These are phyloP conservation scores for Ramaria sp. DNA, from an alignment of 768 basidiomycete genomes.

Conservation along the genomic window DNA sequence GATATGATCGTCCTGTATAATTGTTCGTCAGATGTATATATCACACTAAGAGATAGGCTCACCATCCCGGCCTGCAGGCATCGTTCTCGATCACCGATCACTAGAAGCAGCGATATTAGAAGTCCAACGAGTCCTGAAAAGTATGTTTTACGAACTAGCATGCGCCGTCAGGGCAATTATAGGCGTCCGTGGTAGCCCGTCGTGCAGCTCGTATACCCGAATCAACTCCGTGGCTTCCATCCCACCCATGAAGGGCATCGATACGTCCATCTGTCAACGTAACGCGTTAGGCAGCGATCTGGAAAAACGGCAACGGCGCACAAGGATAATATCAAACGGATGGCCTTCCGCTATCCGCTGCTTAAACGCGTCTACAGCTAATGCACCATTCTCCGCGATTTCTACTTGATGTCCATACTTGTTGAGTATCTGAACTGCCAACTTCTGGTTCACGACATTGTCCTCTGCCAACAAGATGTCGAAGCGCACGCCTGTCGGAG, in stretches of 20 bases:
- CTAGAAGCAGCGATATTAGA: slow-evolving; percentile 26
- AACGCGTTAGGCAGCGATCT: slow-evolving; percentile 1
- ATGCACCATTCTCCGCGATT: slow-evolving; percentile 93
- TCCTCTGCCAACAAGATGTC: slow-evolving; percentile 96
- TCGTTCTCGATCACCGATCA: slow-evolving; percentile 81
- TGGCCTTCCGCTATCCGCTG: slow-evolving; percentile 54
- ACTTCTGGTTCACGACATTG: slow-evolving; percentile 90
- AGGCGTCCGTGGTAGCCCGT: slow-evolving; percentile 62
- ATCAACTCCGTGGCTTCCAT: slow-evolving; percentile 96
- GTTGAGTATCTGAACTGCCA: slow-evolving; percentile 94
- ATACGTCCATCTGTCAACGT: slow-evolving; percentile 79
- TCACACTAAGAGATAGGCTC: neutral
- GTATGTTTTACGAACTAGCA: slow-evolving; percentile 56
- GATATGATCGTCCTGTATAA: slow-evolving; percentile 54
- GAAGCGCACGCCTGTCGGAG: slow-evolving; percentile 77
- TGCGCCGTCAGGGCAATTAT: slow-evolving; percentile 97
- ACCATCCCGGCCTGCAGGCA: slow-evolving; percentile 67
- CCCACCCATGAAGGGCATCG: slow-evolving; percentile 98
- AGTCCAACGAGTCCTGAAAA: neutral
- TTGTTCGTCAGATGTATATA: neutral
- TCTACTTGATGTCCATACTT: slow-evolving; percentile 93
- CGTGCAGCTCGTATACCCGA: slow-evolving; percentile 69
- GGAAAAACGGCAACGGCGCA: slow-evolving; percentile 28
- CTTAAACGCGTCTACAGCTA: slow-evolving; percentile 90
- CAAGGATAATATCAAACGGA: slow-evolving; percentile 88